Evolutionary conservation across 1,284 basidiomycete species (phyloP).

Genomic region (Leccinum angustisporum): DNA sequence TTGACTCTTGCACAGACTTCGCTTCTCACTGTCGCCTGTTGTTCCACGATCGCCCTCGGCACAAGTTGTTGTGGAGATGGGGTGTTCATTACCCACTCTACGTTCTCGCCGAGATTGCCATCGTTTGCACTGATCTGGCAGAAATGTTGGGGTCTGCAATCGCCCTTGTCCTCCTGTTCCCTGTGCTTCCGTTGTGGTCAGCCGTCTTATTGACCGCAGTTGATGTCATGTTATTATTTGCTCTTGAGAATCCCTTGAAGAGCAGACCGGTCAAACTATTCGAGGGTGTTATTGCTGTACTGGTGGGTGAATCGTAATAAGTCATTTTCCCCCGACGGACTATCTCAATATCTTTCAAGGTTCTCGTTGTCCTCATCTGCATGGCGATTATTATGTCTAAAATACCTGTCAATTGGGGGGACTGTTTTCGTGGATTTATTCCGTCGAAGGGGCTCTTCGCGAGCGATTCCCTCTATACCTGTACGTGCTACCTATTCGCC

Average conservation of each 20-base stretch:
- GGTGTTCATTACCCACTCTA: constrained; percentile 55
- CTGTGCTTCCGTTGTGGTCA: constrained; percentile 63
- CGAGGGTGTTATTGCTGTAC: constrained; percentile 62
- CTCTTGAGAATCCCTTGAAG: constrained; percentile 45
- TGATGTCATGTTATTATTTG: constrained; percentile 69
- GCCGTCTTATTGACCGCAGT: constrained; percentile 69
- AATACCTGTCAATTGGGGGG: constrained; percentile 74
- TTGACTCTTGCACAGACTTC: constrained; percentile 34
- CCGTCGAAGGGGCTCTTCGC: constrained; percentile 71
- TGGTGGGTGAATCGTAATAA: constrained; percentile 40
- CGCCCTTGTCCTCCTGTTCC: constrained; percentile 72
- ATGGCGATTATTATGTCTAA: constrained; percentile 81
- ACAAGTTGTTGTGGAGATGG: constrained; percentile 51
- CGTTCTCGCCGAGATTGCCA: constrained; percentile 46
- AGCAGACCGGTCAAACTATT: constrained; percentile 52
- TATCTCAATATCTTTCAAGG: constrained; percentile 42
- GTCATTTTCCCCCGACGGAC: not conserved
- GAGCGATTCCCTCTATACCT: constrained; percentile 74
- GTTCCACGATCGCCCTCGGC: constrained; percentile 47
- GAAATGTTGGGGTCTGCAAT: constrained; percentile 75
- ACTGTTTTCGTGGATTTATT: constrained; percentile 83
- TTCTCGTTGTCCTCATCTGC: constrained; percentile 77
- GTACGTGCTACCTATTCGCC: constrained; percentile 39
- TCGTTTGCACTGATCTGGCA: constrained; percentile 61
- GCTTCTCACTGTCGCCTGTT: constrained; percentile 58